Evolutionary conservation across 2,329 filamentous ascomycete genomes (phyloP).

Genomic region (Cadophora sp.): DNA sequence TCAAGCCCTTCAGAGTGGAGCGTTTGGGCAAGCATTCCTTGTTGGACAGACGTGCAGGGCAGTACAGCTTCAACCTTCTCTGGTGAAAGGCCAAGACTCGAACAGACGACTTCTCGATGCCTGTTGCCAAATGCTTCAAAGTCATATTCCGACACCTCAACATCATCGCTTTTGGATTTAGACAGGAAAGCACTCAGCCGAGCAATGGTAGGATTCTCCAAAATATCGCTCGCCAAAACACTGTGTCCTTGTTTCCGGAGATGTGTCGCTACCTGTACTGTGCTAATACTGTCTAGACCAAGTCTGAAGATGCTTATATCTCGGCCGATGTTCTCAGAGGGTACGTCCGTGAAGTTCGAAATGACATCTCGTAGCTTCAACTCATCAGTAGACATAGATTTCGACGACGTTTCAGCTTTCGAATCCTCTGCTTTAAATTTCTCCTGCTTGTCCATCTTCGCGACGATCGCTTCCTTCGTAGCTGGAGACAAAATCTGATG

Average conservation of each 20-base stretch:
- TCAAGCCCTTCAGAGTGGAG: constrained; percentile 67
- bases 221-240: constrained; percentile 74
- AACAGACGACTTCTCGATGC: constrained; percentile 46
- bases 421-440: not conserved
- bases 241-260: constrained; percentile 65
- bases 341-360: constrained; percentile 61
- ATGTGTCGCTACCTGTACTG: constrained; percentile 75
- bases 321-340: constrained; percentile 57
- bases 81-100: constrained; percentile 30
- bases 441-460: constrained; percentile 21
- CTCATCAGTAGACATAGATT: constrained; percentile 45
- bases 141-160: constrained; percentile 48
- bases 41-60: constrained; percentile 82
- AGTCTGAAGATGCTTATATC: constrained; percentile 82
- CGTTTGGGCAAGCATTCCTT: constrained; percentile 80
- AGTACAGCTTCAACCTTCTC: constrained; percentile 62
- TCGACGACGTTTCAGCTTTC: constrained; percentile 1
- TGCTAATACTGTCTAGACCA: constrained; percentile 91
- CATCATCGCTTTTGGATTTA: not conserved
- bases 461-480: constrained; percentile 35
- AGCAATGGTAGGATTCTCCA: constrained; percentile 63
- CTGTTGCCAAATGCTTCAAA: constrained; percentile 58
- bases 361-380: constrained; percentile 51
- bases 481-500: constrained; percentile 37
- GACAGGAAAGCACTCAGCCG: constrained; percentile 40